Evolutionary conservation across 306 rosid species (phyloP).

Genomic region (Vachellia collinsii): DNA sequence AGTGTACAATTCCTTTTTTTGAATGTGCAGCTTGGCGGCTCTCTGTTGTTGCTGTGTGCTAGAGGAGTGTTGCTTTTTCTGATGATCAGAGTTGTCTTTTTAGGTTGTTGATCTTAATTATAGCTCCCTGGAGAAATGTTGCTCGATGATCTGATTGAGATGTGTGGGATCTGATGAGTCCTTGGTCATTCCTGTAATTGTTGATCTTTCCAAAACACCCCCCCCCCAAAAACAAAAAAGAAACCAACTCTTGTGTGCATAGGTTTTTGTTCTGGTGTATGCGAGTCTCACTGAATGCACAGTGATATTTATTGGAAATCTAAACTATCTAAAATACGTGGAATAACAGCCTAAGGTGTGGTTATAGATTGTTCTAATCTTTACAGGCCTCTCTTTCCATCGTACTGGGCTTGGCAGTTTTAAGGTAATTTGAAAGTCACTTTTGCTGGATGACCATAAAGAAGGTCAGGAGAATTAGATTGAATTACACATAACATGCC

Average conservation of each 20-base stretch:
- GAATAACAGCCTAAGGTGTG: slow-evolving; percentile 28
- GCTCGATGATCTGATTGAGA: slow-evolving; percentile 34
- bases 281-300: slow-evolving; percentile 23
- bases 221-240: no score
- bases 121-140: slow-evolving; percentile 38
- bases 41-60: slow-evolving; percentile 89
- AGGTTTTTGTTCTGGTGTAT: slow-evolving; percentile 30
- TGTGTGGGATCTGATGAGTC: slow-evolving; percentile 39
- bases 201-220: no score
- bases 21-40: slow-evolving; percentile 69
- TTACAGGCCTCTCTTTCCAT: neutral
- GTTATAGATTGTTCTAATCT: slow-evolving; percentile 12
- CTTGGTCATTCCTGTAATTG: slow-evolving; percentile 30
- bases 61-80: slow-evolving; percentile 72
- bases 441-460: neutral
- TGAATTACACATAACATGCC: neutral
- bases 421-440: neutral
- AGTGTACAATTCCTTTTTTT: slow-evolving; percentile 22
- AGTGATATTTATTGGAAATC: slow-evolving; percentile 27
- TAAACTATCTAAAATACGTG: slow-evolving; percentile 10
- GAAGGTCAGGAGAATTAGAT: neutral
- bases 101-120: slow-evolving; percentile 42
- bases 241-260: slow-evolving; percentile 24
- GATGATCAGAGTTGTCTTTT: slow-evolving; percentile 37
- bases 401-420: slow-evolving; percentile 2